Evolutionary conservation across 129 eudicot species (phyloP).

Genomic region (Centella asiatica): DNA sequence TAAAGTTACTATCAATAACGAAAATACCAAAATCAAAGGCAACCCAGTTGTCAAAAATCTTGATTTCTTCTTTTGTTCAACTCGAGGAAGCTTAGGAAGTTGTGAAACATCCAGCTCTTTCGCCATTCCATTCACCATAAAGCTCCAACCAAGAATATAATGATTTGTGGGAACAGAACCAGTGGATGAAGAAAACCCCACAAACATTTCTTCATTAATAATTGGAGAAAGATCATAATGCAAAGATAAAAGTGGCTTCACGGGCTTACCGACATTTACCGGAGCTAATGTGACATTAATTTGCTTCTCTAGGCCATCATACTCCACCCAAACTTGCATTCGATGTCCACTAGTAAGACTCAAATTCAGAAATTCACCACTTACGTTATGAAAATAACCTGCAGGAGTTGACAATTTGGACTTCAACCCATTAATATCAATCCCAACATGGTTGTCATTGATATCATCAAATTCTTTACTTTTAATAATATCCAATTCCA

Average conservation of each 20-base stretch:
- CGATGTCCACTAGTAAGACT: slow-evolving; percentile 42
- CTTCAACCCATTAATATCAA: slow-evolving; percentile 40
- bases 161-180: slow-evolving; percentile 56
- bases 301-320: slow-evolving; percentile 27
- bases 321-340: slow-evolving; percentile 61
- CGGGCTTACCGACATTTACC: slow-evolving; percentile 34
- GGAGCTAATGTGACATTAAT: slow-evolving; percentile 44
- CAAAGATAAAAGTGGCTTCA: slow-evolving; percentile 35
- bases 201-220: slow-evolving; percentile 44
- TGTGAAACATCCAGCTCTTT: slow-evolving; percentile 21
- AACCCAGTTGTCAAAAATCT: slow-evolving; percentile 14
- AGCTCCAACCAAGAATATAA: slow-evolving; percentile 66
- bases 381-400: slow-evolving; percentile 31
- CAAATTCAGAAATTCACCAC: slow-evolving; percentile 18
- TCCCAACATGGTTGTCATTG: slow-evolving; percentile 60
- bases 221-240: slow-evolving; percentile 42
- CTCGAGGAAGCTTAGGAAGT: slow-evolving; percentile 30
- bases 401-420: slow-evolving; percentile 36
- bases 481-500: slow-evolving; percentile 70
- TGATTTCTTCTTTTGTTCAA: slow-evolving; percentile 22
- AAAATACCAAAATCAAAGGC: neutral
- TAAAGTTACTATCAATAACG: neutral
- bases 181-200: slow-evolving; percentile 70
- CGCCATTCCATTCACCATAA: slow-evolving; percentile 46
- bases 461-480: slow-evolving; percentile 48